Evolutionary conservation across 805 yeast genomes (phyloP).

Genomic region (Metschnikowia picachoensis): DNA sequence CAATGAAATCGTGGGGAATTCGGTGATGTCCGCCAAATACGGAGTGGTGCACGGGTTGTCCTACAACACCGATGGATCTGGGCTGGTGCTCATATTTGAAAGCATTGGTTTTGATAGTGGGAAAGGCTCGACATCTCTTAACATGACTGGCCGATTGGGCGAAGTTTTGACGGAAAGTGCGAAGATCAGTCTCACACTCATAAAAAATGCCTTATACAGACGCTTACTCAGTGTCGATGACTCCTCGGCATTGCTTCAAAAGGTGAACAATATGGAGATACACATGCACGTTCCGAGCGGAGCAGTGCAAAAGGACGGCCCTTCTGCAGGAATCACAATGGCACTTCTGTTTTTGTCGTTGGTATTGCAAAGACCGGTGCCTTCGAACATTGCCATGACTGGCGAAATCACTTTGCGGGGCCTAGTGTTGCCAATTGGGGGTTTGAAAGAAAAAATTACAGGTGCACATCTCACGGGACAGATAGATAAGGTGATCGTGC

Average conservation of each 20-base stretch:
- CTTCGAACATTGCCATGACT: conserved; percentile 67
- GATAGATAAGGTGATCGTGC: conserved; percentile 57
- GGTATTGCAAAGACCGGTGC: conserved; percentile 41
- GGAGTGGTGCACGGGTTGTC: conserved; percentile 89
- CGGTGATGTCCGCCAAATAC: conserved; percentile 46
- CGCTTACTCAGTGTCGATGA: conserved; percentile 30
- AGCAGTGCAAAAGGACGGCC: conserved; percentile 45
- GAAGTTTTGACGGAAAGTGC: conserved; percentile 79
- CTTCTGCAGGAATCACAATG: conserved; percentile 51
- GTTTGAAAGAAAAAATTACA: conserved; percentile 68
- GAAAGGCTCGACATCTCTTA: conserved; percentile 35
- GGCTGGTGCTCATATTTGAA: conserved; percentile 76
- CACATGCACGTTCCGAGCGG: conserved; percentile 51
- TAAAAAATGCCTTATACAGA: conserved; percentile 50
- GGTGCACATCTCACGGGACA: conserved; percentile 74
- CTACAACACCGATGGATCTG: conserved; percentile 82
- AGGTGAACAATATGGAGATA: conserved; percentile 54
- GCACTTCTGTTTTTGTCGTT: conserved; percentile 45
- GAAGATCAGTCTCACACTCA: conserved; percentile 70
- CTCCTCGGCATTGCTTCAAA: conserved; percentile 32
- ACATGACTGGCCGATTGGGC: conserved; percentile 79
- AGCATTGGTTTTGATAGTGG: conserved; percentile 60
- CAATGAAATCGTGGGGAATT: conserved; percentile 33
- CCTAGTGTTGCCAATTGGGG: conserved; percentile 76
- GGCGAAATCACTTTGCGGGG: conserved; percentile 83